Evolutionary conservation across 805 yeast genomes (phyloP).

Genomic region (Ogataea nitratoaversa): DNA sequence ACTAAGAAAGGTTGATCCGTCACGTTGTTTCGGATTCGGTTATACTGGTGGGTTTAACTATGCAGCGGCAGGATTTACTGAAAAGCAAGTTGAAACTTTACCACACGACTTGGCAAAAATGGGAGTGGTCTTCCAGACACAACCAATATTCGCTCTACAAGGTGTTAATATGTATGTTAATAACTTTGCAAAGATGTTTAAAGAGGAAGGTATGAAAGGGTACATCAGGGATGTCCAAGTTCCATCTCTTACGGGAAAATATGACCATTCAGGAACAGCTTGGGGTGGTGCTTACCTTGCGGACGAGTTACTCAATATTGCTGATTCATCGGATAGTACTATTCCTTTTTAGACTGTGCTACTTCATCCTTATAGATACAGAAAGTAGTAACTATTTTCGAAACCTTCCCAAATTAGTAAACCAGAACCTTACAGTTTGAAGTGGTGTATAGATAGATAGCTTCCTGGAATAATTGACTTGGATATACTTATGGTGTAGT

Average conservation of each 20-base stretch:
- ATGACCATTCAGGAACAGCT: slow-evolving; percentile 18
- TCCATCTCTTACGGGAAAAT: slow-evolving; percentile 9
- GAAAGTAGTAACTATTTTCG: too few species aligned
- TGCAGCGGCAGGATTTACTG: slow-evolving; percentile 51
- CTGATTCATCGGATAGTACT: slow-evolving; percentile 14
- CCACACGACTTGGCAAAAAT: slow-evolving; percentile 50
- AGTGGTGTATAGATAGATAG: too few species aligned
- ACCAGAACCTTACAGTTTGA: too few species aligned
- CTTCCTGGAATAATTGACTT: too few species aligned
- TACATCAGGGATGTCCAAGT: slow-evolving; percentile 13
- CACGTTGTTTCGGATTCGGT: slow-evolving; percentile 55
- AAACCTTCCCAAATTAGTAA: too few species aligned
- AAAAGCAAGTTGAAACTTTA: slow-evolving; percentile 41
- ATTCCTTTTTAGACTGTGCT: slow-evolving; percentile 7
- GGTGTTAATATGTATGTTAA: slow-evolving; percentile 51
- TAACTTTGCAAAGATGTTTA: slow-evolving; percentile 47
- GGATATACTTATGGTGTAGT: too few species aligned
- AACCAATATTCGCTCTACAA: slow-evolving; percentile 52
- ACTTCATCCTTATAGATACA: too few species aligned
- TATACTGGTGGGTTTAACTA: slow-evolving; percentile 60
- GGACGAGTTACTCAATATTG: slow-evolving; percentile 17
- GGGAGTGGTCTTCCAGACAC: slow-evolving; percentile 48
- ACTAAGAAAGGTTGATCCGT: slow-evolving; percentile 45
- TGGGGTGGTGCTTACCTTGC: slow-evolving; percentile 21
- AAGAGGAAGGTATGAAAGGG: slow-evolving; percentile 51